Evolutionary conservation across 345 rosid species (phyloP).

Genomic region (Theobroma cacao): DNA sequence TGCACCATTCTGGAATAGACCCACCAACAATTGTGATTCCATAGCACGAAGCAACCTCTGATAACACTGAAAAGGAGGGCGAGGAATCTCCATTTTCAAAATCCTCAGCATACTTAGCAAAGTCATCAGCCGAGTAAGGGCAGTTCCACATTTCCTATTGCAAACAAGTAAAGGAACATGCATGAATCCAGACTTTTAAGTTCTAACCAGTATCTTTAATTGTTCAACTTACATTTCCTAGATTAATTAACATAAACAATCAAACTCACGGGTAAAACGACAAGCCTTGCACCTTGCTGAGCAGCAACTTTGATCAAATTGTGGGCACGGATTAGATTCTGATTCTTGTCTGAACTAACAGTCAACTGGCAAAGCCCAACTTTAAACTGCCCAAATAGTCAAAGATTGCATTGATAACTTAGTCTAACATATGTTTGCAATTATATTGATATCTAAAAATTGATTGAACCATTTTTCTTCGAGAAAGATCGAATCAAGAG

Average conservation of each 20-base stretch:
- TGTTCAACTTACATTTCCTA: not conserved
- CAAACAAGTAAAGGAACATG: not conserved
- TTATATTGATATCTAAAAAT: too few relatives aligned
- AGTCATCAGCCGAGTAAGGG: conserved; percentile 25
- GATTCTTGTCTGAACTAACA: conserved; percentile 26
- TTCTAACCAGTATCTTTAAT: not conserved
- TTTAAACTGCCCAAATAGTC: conserved; percentile 24
- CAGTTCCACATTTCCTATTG: conserved; percentile 31
- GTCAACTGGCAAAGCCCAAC: conserved; percentile 29
- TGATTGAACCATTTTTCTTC: too few relatives aligned
- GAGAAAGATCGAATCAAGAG: not conserved
- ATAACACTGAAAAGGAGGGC: conserved; percentile 20
- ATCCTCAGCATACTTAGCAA: conserved; percentile 25
- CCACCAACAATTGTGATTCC: conserved; percentile 30
- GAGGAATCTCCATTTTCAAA: conserved; percentile 12
- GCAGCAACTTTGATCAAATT: conserved; percentile 19
- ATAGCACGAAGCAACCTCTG: conserved; percentile 25
- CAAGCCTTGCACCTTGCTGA: conserved; percentile 27
- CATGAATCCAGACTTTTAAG: not conserved
- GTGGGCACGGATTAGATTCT: conserved; percentile 15
- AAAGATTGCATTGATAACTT: not conserved
- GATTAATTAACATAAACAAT: not conserved
- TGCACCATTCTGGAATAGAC: conserved; percentile 23
- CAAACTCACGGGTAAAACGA: conserved; percentile 17
- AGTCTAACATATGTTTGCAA: not conserved